Conservation (phyloP, 1,284 basidiomycete genomes). For the Pseudozyma tsukubaensis region DNA sequence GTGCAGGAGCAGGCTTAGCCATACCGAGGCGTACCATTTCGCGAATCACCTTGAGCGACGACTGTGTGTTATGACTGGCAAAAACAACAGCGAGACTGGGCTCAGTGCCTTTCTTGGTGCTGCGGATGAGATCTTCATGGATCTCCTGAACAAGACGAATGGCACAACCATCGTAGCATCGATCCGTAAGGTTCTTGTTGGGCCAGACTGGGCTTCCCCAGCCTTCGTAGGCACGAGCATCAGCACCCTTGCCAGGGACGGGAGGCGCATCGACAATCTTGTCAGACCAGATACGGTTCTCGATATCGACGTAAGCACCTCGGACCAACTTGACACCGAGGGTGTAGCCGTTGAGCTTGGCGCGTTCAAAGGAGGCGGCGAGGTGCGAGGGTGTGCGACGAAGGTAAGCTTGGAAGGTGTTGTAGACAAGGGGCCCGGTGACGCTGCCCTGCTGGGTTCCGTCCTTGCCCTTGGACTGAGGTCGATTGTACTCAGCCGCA, state of each 20-base stretch:
- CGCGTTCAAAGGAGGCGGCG: slow-evolving; percentile 76
- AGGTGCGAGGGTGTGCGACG: slow-evolving; percentile 78
- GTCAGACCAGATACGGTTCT: slow-evolving; percentile 71
- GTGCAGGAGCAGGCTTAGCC: slow-evolving; percentile 68
- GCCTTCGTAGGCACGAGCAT: slow-evolving; percentile 36
- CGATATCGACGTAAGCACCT: slow-evolving; percentile 89
- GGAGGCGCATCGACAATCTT: slow-evolving; percentile 57
- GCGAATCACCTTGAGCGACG: slow-evolving; percentile 75
- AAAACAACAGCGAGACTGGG: slow-evolving; percentile 80
- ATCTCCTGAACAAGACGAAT: slow-evolving; percentile 76
- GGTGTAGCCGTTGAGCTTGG: slow-evolving; percentile 78
- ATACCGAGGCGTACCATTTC: slow-evolving; percentile 76
- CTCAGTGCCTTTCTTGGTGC: slow-evolving; percentile 27
- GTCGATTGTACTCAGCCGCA: slow-evolving; percentile 58
- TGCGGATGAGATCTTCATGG: slow-evolving; percentile 54
- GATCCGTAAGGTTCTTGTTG: slow-evolving; percentile 78
- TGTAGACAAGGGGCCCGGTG: slow-evolving; percentile 59
- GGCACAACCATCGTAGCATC: slow-evolving; percentile 80
- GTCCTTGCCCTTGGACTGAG: slow-evolving; percentile 4
- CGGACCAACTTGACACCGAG: slow-evolving; percentile 94
- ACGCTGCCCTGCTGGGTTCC: slow-evolving; percentile 25
- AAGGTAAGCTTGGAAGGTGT: slow-evolving; percentile 63
- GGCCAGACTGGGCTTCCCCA: slow-evolving; percentile 71
- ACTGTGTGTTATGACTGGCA: slow-evolving; percentile 85
- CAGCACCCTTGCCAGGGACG: slow-evolving; percentile 46